Conservation (phyloP, 805 yeast genomes). For the Phaffomyces opuntiae region DNA sequence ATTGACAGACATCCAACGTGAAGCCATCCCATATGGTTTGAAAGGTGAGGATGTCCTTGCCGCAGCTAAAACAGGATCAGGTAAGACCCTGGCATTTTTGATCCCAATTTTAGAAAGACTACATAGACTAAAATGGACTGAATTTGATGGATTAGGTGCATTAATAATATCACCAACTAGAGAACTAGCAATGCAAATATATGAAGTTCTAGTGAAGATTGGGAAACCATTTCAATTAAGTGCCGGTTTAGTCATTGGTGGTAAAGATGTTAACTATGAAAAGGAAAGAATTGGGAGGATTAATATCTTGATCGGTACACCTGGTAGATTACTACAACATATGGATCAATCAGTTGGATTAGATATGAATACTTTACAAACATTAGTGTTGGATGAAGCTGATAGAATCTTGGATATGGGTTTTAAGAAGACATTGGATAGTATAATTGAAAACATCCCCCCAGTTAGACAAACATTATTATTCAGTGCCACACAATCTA, state of each 20-base stretch:
- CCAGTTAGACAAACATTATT: conserved; percentile 88
- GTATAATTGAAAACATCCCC: conserved; percentile 67
- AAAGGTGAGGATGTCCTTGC: conserved; percentile 89
- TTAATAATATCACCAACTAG: conserved; percentile 65
- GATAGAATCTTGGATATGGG: conserved; percentile 81
- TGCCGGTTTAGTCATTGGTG: conserved; percentile 61
- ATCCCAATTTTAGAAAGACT: conserved; percentile 78
- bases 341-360: conserved; percentile 55
- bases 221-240: conserved; percentile 53
- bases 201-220: conserved; percentile 54
- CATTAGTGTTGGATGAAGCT: conserved; percentile 87
- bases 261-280: conserved; percentile 66
- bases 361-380: conserved; percentile 57
- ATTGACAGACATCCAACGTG: conserved; percentile 81
- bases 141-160: conserved; percentile 46
- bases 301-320: conserved; percentile 83
- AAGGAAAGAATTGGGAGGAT: conserved; percentile 58
- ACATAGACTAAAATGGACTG: conserved; percentile 32
- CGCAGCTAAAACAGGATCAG: conserved; percentile 96
- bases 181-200: conserved; percentile 68
- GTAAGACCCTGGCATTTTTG: conserved; percentile 85
- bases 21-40: conserved; percentile 67
- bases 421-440: conserved; percentile 61
- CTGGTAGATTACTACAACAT: conserved; percentile 83
- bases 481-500: conserved; percentile 88